These are phyloP conservation scores for Saccharomycopsis fibuligera DNA, from an alignment of 805 yeast genomes.

Conservation along the genomic window DNA sequence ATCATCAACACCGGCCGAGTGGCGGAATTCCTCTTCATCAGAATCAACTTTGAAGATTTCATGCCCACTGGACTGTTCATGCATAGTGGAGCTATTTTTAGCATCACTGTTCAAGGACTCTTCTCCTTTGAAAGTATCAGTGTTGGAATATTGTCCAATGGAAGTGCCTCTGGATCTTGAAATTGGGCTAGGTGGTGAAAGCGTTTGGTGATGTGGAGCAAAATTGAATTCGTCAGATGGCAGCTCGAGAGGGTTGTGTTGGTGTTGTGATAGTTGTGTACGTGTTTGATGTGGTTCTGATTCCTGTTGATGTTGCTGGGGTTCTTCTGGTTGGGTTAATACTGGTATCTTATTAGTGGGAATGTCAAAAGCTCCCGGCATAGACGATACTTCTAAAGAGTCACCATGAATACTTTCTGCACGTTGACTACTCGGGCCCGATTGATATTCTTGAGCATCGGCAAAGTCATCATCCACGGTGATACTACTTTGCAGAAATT, in stretches of 20 bases:
- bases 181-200: neutral
- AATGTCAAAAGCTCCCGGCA: neutral
- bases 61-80: neutral
- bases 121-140: conserved; percentile 6
- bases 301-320: neutral
- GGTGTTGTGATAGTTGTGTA: neutral
- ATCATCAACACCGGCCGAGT: neutral
- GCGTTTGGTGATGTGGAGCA: neutral
- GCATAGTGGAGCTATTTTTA: neutral
- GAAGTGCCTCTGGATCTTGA: conserved; percentile 12
- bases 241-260: too few relatives aligned
- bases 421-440: neutral
- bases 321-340: too few relatives aligned
- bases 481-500: neutral
- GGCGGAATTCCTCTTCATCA: neutral
- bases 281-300: neutral
- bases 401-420: neutral
- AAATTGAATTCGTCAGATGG: neutral
- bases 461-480: neutral
- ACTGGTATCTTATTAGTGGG: neutral
- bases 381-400: too few relatives aligned
- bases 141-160: conserved; percentile 3
- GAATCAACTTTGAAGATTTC: too few relatives aligned
- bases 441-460: neutral
- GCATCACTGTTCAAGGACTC: neutral